A percentile compares a stretch with the other conserved stretches of the same genome.
phyloP scores from a whole-genome alignment of 306 rosid genomes.

The Citrullus colocynthis region DNA sequence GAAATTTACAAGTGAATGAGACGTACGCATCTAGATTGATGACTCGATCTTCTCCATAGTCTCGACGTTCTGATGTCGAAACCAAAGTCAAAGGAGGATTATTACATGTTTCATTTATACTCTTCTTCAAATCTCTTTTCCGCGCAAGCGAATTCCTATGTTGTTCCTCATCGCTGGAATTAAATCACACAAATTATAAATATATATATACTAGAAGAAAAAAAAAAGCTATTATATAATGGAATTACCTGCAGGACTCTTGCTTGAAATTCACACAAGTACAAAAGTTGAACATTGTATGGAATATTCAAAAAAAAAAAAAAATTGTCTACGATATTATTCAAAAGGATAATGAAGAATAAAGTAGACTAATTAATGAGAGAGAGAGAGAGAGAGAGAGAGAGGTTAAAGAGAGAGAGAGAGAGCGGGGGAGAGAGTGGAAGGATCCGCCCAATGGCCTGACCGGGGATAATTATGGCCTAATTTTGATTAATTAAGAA shows the following conservation, averaged over 20 bases:
- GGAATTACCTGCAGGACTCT: background rate
- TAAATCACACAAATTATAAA: background rate
- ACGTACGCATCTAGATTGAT: constrained; percentile 74
- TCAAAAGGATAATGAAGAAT: background rate
- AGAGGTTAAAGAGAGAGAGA: background rate
- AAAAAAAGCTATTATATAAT: too few species aligned
- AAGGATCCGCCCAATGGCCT: constrained; percentile 6
- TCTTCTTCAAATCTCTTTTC: background rate
- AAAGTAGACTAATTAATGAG: background rate
- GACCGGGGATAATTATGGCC: background rate
- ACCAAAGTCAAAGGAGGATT: constrained; percentile 10
- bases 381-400: background rate
- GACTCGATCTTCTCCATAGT: constrained; percentile 20
- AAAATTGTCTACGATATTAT: background rate
- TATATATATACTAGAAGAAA: background rate
- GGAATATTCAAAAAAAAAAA: background rate
- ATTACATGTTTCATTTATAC: background rate
- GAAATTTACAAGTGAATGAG: background rate
- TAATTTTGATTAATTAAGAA: background rate
- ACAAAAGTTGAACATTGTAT: constrained; percentile 3
- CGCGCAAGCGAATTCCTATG: background rate
- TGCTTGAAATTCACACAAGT: background rate
- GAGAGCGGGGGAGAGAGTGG: background rate
- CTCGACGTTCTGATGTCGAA: constrained; percentile 17
- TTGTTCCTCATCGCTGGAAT: background rate